Base-by-base conservation (phyloP, 2,329 filamentous ascomycete genomes). In the Cercospora sp. region DNA sequence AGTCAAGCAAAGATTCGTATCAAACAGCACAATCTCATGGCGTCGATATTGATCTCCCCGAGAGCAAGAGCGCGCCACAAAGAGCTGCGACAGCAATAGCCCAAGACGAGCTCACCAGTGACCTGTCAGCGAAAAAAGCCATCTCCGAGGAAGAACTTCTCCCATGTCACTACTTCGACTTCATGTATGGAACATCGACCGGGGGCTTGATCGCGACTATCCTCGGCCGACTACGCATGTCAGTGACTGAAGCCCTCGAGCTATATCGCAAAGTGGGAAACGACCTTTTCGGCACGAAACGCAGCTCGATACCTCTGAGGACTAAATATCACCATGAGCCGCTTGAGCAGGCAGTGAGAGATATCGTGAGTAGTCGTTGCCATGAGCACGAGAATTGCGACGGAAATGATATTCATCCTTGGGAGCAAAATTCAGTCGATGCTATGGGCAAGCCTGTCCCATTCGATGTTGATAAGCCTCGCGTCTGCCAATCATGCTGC, bases 131-230 rank as follows among this genome's bases (percentile, higher is more conserved):
- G 23, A 66, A 65, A 30, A 73, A 74, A 59, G 75, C 75, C 3
- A 80, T 80, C 66, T 74, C 78, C 59, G 80, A 82, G 68, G 77
- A 82, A 58, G 79, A 82, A 55, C 77, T 84, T 1, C 74, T 84
- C 10, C 83, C 83, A 66, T 84, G 82, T 67, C 82, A 85, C 69
- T 85, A 85, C 73, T 85, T 85, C 74, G 84, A 86, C 69, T 83
- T 83, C 75, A 84, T 85, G 78, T 84, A 83, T 64, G 84, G 84
- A 23, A 85, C 83, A 5, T 83, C 80, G 45, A 85, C 83, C 0
- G 84, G 84, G n/a, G 84, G 84, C 13, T 75, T 85, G 45, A 85
- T 85, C 66, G 82, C 83, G 1, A 83, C 83, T 1, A 83, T 85
- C 78, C 79, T 85, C 2, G 83, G 81, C 0, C 77, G 83, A 13